A percentile compares a stretch with the other conserved stretches of the same genome.
phyloP scores from a whole-genome alignment of 1,284 basidiomycete species.

The Naganishia albida region DNA sequence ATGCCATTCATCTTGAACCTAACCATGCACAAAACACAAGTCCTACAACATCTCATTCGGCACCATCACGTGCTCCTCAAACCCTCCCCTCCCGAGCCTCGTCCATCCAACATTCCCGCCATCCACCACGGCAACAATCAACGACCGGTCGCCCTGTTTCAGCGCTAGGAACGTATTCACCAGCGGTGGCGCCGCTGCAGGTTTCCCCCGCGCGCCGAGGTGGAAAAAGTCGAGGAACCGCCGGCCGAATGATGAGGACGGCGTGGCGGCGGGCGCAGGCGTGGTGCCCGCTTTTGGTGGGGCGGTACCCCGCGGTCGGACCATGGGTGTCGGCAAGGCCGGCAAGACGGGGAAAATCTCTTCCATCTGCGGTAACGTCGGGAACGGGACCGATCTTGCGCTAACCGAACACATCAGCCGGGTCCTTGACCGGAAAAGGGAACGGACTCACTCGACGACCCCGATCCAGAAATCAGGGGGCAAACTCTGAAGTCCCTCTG shows the following conservation, averaged over 20 bases:
- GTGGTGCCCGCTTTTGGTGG: neutral
- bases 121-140: constrained; percentile 88
- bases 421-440: neutral
- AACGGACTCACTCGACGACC: constrained; percentile 70
- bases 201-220: neutral
- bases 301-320: constrained; percentile 32
- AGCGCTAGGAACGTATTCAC: constrained; percentile 69
- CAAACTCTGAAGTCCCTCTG: constrained; percentile 58
- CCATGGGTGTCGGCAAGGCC: constrained; percentile 41
- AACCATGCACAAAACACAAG: neutral
- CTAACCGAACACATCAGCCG: constrained; percentile 34
- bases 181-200: constrained; percentile 39
- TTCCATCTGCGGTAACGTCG: constrained; percentile 44
- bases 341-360: constrained; percentile 47
- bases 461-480: constrained; percentile 85
- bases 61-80: constrained; percentile 74
- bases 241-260: neutral
- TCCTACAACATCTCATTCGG: constrained; percentile 26
- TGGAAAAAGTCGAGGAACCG: neutral
- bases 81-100: constrained; percentile 81
- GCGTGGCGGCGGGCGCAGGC: neutral
- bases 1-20: too few species aligned
- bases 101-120: constrained; percentile 85
- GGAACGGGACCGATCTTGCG: constrained; percentile 47
- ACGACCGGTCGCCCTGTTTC: constrained; percentile 78